These are phyloP conservation scores for Candida anglica DNA, from an alignment of 805 yeast genomes.

Conservation along the genomic window DNA sequence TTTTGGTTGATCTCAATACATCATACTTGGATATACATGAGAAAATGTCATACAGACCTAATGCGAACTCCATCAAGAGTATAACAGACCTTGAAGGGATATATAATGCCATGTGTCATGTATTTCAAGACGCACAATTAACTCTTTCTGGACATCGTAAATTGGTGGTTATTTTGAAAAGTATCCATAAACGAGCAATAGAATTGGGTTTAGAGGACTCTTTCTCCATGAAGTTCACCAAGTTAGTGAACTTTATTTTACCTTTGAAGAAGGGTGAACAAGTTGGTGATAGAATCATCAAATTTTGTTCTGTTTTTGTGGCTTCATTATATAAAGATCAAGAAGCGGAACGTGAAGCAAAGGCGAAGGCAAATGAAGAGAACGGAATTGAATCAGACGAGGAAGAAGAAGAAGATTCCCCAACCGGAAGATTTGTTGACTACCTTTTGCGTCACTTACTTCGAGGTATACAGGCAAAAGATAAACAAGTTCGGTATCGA, in stretches of 20 bases:
- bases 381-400: constrained; percentile 16
- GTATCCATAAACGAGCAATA: constrained; percentile 53
- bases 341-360: constrained; percentile 13
- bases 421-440: constrained; percentile 53
- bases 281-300: constrained; percentile 73
- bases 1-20: no score
- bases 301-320: constrained; percentile 59
- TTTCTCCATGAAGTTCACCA: constrained; percentile 59
- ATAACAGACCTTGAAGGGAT: constrained; percentile 20
- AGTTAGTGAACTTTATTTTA: constrained; percentile 59
- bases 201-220: constrained; percentile 50
- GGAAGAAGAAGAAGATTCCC: constrained; percentile 30
- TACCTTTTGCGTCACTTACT: constrained; percentile 60
- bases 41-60: constrained; percentile 4
- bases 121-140: constrained; percentile 77
- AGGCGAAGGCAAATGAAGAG: constrained; percentile 18
- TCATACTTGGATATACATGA: no score
- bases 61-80: constrained; percentile 11
- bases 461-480: constrained; percentile 75
- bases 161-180: constrained; percentile 59
- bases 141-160: constrained; percentile 75
- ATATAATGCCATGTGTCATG: constrained; percentile 49
- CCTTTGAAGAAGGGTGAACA: constrained; percentile 65
- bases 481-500: constrained; percentile 74
- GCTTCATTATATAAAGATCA: constrained; percentile 41